Conservation (phyloP, 163 green algal species). For the Chloroidium sp. region DNA sequence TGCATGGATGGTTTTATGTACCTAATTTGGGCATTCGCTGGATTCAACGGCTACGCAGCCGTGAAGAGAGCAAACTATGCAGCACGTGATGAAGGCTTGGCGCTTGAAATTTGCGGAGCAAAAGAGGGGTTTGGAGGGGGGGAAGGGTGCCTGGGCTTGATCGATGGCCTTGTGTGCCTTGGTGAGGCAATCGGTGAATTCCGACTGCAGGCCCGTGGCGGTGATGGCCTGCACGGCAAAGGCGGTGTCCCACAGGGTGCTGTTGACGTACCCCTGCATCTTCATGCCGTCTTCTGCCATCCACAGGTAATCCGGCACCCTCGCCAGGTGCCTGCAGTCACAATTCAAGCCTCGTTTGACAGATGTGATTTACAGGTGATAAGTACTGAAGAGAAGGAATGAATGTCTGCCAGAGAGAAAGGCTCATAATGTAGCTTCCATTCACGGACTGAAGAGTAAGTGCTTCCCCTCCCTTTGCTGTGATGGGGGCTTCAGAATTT, state of each 20-base stretch:
- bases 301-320: conserved; percentile 94
- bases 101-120: neutral
- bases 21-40: no score
- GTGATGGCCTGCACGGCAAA: conserved; percentile 88
- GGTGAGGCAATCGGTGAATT: conserved; percentile 48
- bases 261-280: conserved; percentile 99
- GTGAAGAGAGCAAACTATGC: no score
- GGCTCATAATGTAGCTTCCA: no score
- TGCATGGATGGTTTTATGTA: no score
- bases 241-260: conserved; percentile 93
- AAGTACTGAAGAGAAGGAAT: no score
- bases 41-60: no score
- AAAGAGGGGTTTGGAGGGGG: neutral
- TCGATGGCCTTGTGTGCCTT: conserved; percentile 78
- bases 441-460: no score
- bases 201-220: conserved; percentile 43
- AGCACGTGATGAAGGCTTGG: no score
- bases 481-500: no score
- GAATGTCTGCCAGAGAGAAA: no score
- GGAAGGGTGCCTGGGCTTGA: conserved; percentile 52
- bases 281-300: conserved; percentile 98
- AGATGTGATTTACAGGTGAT: no score
- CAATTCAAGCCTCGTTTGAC: neutral
- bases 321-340: conserved; percentile 61
- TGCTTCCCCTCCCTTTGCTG: no score